Base-by-base conservation (phyloP, 2,329 filamentous ascomycete genomes). In the Stemphylium lycopersici region DNA sequence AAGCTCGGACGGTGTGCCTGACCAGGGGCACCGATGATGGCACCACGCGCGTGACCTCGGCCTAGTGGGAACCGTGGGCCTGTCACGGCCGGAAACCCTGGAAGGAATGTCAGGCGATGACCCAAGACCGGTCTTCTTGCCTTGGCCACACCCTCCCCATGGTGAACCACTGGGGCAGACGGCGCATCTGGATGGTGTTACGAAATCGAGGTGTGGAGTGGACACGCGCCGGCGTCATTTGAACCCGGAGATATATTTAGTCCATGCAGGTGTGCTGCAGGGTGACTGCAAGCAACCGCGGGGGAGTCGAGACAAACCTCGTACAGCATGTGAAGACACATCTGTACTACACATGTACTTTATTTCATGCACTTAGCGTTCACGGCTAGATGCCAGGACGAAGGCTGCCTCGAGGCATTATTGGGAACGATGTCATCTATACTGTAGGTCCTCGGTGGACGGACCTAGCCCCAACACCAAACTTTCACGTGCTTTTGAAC, bases 31-130 rank as follows among this genome's bases (percentile, higher is more conserved):
- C 43, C 40, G 48, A 43, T 41, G 33, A 46, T 31, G 61, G 56
- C 58, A 59, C 52, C 56, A 62, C 33, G 45, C 65, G 66, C 64
- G 64, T 68, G 67, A 70, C 63, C 67, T 69, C 60, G 62, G 59
- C 46, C 50, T 48, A 50, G 53, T 24, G 42, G 31, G 31, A 33
- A 29, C 32, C 33, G 24, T 13, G n/a, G 24, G 12, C 48, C 24
- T 46, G 41, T 38, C 48, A 46, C 29, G 52, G 41, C 40, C 22
- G 18, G 49, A 48, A 34, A 46, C 31, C 47, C 44, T 53, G 55
- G 47, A 52, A 46, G 44, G 38, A 41, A 52, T 46, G 61, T 68
- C 65, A 68, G 62, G 48, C 62, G 65, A 64, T 60, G 32, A 38
- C 38, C 26, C 39, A 33, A 29, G 47, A 48, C 55, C 63, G 59